Conservation (phyloP, 805 yeast genomes). For the Candida orba region DNA sequence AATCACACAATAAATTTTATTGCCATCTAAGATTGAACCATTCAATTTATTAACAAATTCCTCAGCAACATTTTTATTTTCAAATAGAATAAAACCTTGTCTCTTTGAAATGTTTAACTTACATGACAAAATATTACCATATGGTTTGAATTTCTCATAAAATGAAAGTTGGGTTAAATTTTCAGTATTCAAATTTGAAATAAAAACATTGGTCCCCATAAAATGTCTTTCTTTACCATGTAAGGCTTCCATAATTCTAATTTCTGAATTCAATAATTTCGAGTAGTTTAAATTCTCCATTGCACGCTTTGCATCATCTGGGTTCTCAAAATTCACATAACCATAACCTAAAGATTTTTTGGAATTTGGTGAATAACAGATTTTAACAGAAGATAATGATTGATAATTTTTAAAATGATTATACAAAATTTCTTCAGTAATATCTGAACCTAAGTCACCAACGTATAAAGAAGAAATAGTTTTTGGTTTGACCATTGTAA, state of each 20-base stretch:
- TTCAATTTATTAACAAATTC: conserved; percentile 28
- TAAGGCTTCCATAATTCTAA: conserved; percentile 50
- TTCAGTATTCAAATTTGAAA: conserved; percentile 33
- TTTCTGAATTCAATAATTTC: conserved; percentile 32
- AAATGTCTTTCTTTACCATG: conserved; percentile 34
- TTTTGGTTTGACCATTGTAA: conserved; percentile 5
- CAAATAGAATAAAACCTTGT: conserved; percentile 36
- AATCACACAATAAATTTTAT: conserved; percentile 30
- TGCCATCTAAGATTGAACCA: conserved; percentile 24
- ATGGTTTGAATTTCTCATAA: conserved; percentile 41
- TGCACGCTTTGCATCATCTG: conserved; percentile 47
- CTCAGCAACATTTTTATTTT: conserved; percentile 26
- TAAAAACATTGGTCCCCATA: conserved; percentile 44
- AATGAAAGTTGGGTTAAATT: conserved; percentile 36
- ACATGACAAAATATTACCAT: conserved; percentile 39
- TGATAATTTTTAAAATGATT: conserved; percentile 36
- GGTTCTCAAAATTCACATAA: conserved; percentile 52
- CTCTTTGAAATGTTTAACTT: conserved; percentile 30
- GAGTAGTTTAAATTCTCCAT: conserved; percentile 50
- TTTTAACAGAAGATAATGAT: conserved; percentile 49
- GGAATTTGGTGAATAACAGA: conserved; percentile 48
- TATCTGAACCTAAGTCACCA: conserved; percentile 49
- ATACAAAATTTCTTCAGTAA: conserved; percentile 42
- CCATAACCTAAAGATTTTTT: conserved; percentile 64
- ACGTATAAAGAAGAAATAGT: conserved; percentile 35